Conservation (phyloP, 352 stramenopile species). For the Pythium grandisporangium region DNA sequence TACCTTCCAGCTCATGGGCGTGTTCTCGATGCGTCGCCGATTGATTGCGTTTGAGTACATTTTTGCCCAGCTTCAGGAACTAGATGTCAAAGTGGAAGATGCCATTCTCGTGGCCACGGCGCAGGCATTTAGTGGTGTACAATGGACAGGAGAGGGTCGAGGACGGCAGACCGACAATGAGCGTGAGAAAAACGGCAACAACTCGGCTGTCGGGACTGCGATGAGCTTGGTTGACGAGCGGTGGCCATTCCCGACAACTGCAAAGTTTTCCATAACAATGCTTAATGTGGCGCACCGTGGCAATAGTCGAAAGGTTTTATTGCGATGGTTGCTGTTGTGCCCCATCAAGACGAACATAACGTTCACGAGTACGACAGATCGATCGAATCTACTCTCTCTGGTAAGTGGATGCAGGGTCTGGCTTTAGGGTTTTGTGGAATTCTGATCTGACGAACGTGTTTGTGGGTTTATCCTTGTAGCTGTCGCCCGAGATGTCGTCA, state of each 20-base stretch:
- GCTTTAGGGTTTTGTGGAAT: no score
- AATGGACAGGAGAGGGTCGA: conserved; percentile 41
- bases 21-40: conserved; percentile 50
- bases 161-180: conserved; percentile 20
- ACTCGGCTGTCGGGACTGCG: conserved; percentile 18
- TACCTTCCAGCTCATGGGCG: conserved; percentile 75
- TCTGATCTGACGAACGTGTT: no score
- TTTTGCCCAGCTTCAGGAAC: conserved; percentile 76
- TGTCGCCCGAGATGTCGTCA: conserved; percentile 77
- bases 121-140: conserved; percentile 63
- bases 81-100: conserved; percentile 84
- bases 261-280: conserved; percentile 11
- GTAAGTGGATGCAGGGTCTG: no score
- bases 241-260: conserved; percentile 12
- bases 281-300: conserved; percentile 20
- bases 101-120: conserved; percentile 64
- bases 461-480: no score
- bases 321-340: conserved; percentile 74
- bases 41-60: conserved; percentile 83
- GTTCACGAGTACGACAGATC: conserved; percentile 81
- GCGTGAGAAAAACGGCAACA: no score
- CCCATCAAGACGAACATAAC: conserved; percentile 84
- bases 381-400: conserved; percentile 70
- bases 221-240: conserved; percentile 11
- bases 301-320: conserved; percentile 60